Evolutionary conservation across 1,284 basidiomycete species (phyloP).

Genomic region (Amylostereum areolatum): DNA sequence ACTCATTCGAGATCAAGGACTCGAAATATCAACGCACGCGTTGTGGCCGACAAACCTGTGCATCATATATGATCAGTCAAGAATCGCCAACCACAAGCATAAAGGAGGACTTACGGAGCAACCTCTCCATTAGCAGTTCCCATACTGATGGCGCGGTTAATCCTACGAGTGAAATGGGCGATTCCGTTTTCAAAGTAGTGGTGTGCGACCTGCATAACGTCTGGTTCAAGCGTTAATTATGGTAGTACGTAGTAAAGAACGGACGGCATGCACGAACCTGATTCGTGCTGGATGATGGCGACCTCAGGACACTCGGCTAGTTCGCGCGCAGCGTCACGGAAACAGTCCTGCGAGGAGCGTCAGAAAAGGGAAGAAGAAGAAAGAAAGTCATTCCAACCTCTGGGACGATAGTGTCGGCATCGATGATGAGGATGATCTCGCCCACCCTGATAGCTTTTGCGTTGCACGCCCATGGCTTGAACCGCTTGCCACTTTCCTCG

Average conservation of each 20-base stretch:
- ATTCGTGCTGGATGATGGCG: slow-evolving; percentile 81
- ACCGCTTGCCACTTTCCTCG: slow-evolving; percentile 46
- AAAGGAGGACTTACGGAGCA: slow-evolving; percentile 38
- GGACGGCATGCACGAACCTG: slow-evolving; percentile 32
- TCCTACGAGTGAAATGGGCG: slow-evolving; percentile 76
- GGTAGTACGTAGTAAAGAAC: slow-evolving; percentile 4
- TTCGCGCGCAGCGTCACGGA: slow-evolving; percentile 80
- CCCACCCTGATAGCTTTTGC: slow-evolving; percentile 54
- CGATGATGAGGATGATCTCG: slow-evolving; percentile 65
- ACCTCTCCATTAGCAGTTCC: slow-evolving; percentile 75
- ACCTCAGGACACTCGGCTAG: slow-evolving; percentile 73
- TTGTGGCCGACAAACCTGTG: too few species aligned
- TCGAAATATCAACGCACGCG: too few species aligned
- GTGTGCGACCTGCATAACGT: slow-evolving; percentile 81
- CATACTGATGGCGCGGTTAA: slow-evolving; percentile 74
- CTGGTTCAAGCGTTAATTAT: slow-evolving; percentile 23
- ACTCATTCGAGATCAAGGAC: too few species aligned
- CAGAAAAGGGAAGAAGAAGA: neutral
- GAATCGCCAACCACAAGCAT: too few species aligned
- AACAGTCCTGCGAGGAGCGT: slow-evolving; percentile 50
- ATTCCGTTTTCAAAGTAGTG: slow-evolving; percentile 88
- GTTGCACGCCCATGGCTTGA: slow-evolving; percentile 63
- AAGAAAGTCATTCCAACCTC: slow-evolving; percentile 31
- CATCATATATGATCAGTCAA: too few species aligned
- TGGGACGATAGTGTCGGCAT: slow-evolving; percentile 83